phyloP scores from a whole-genome alignment of 257 asterid genomes.

The Verbascum thapsus region DNA sequence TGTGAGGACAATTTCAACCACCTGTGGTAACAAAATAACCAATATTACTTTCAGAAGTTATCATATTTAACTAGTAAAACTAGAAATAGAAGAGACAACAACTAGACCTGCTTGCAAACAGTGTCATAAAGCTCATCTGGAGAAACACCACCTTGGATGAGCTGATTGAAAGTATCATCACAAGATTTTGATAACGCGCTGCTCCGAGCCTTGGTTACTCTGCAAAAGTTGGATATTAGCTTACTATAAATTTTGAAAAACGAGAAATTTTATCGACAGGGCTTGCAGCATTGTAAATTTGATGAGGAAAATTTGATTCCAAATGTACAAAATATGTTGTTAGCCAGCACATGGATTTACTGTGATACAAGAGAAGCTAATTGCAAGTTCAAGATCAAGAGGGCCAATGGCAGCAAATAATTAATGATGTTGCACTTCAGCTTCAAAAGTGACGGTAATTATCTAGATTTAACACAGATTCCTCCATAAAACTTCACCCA shows the following conservation, averaged over 20 bases:
- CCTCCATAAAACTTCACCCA: background rate
- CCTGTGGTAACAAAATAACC: constrained; percentile 48
- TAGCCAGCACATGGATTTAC: background rate
- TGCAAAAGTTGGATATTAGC: constrained; percentile 43
- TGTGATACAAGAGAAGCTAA: constrained; percentile 1
- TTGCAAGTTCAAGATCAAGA: background rate
- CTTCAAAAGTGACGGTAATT: background rate
- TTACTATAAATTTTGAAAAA: constrained; percentile 15
- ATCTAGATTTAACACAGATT: constrained; percentile 2
- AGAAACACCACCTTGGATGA: constrained; percentile 76
- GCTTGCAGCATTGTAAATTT: constrained; percentile 3
- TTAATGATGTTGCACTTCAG: constrained; percentile 15
- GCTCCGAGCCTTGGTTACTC: constrained; percentile 74
- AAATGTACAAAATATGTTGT: background rate
- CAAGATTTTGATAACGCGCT: constrained; percentile 78
- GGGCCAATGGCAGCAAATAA: background rate
- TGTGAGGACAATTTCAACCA: constrained; percentile 95
- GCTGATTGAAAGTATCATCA: constrained; percentile 83
- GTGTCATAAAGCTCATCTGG: constrained; percentile 79
- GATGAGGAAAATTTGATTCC: background rate
- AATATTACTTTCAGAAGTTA: constrained; percentile 15
- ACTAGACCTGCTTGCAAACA: constrained; percentile 86
- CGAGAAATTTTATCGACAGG: background rate
- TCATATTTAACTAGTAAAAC: constrained; percentile 1
- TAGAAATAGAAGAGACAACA: constrained; percentile 5